Percentiles rank a stretch among this genome's conserved stretches.
Conservation (phyloP, 2,329 filamentous ascomycete species). For the Paraconiothyrium sp. region DNA sequence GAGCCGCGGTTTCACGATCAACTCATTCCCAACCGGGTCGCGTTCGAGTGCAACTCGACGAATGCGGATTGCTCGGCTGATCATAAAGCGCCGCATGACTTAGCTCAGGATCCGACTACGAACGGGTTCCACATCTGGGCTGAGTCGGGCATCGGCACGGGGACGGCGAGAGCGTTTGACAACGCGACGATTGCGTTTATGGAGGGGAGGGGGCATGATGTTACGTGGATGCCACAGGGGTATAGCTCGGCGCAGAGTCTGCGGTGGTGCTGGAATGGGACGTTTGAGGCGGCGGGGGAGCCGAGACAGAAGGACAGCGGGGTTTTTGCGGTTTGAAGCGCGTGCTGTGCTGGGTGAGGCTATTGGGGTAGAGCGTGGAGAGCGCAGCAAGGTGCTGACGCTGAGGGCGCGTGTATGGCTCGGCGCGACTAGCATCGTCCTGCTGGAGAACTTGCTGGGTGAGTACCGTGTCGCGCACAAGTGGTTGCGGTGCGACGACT, state of each 20-base stretch:
- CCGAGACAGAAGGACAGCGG: not conserved
- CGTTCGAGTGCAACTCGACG: slow-evolving; percentile 67
- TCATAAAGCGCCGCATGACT: not conserved
- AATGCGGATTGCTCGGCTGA: not conserved
- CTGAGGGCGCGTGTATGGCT: no score
- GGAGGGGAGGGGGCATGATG: slow-evolving; percentile 59
- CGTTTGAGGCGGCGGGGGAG: slow-evolving; percentile 6
- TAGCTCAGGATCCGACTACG: not conserved
- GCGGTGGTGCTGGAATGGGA: not conserved
- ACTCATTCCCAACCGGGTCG: slow-evolving; percentile 73
- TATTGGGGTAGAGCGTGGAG: not conserved
- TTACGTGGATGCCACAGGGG: slow-evolving; percentile 3
- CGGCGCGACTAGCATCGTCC: no score
- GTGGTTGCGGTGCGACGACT: no score
- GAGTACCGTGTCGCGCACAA: not conserved
- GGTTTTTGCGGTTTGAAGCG: not conserved
- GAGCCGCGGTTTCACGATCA: slow-evolving; percentile 82
- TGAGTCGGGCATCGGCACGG: not conserved
- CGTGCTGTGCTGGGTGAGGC: not conserved
- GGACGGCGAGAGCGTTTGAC: slow-evolving; percentile 59
- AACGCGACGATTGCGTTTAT: slow-evolving; percentile 71
- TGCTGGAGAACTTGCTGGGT: no score
- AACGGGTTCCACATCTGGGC: not conserved
- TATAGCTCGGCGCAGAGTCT: not conserved
- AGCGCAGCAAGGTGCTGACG: no score